Percentiles rank a stretch among this genome's conserved stretches.
Evolutionary conservation across 208 protist genomes (phyloP).

Genomic region (Trypanosoma grayi): DNA sequence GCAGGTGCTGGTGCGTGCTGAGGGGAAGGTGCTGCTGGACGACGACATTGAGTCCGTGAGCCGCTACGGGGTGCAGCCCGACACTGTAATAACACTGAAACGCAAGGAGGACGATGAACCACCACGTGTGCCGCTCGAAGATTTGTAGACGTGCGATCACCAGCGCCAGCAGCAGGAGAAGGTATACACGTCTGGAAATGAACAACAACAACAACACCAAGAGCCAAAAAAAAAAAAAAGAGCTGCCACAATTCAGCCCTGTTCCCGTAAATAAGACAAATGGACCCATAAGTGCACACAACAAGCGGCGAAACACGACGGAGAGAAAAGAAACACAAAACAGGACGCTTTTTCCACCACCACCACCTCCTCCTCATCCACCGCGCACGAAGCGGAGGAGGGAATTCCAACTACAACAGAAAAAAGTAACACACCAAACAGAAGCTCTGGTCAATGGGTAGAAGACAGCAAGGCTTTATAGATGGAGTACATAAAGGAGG

Average conservation of each 20-base stretch:
- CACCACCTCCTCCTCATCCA: no score
- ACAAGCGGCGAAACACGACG: no score
- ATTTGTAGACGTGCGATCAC: slow-evolving; percentile 30
- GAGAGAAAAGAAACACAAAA: background rate
- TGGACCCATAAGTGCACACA: no score
- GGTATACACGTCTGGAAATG: background rate
- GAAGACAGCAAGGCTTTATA: background rate
- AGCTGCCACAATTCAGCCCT: background rate
- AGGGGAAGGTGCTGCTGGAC: slow-evolving; percentile 57
- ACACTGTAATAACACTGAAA: slow-evolving; percentile 65
- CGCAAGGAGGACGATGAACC: slow-evolving; percentile 30
- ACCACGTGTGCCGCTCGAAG: slow-evolving; percentile 49
- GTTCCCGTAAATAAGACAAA: no score
- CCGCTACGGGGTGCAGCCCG: slow-evolving; percentile 63
- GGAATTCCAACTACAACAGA: background rate
- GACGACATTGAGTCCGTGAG: slow-evolving; percentile 78
- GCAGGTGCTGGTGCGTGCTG: slow-evolving; percentile 57
- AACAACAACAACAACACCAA: background rate
- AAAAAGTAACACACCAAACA: background rate
- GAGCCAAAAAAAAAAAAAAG: background rate
- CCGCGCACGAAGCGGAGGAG: background rate
- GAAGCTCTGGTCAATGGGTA: no score
- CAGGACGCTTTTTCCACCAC: no score
- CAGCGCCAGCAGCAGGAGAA: background rate
- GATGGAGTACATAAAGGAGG: slow-evolving; percentile 4